Percentiles rank a stretch among this genome's conserved stretches.
Evolutionary conservation across 192 early-diverging fungal genomes (phyloP).

Genomic region (Backusella liffmaniae): DNA sequence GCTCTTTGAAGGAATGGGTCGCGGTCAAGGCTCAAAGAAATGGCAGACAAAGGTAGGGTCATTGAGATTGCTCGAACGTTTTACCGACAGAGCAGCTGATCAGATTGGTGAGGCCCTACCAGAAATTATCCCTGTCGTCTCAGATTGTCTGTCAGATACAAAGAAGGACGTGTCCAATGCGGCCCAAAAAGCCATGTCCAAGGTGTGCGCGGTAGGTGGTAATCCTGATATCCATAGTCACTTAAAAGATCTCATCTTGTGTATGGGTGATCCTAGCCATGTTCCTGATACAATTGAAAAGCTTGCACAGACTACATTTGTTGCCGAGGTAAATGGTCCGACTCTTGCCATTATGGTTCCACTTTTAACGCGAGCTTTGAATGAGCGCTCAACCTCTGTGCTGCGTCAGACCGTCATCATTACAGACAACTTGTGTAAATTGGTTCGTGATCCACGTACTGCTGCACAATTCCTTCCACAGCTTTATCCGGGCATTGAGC

Average conservation of each 20-base stretch:
- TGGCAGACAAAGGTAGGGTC: slow-evolving; percentile 71
- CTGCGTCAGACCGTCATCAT: slow-evolving; percentile 75
- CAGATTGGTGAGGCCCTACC: slow-evolving; percentile 50
- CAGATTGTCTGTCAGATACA: slow-evolving; percentile 71
- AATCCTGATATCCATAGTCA: slow-evolving; percentile 75
- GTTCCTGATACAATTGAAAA: slow-evolving; percentile 72
- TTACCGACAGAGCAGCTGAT: slow-evolving; percentile 43
- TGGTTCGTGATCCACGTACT: slow-evolving; percentile 77
- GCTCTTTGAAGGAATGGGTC: slow-evolving; percentile 54
- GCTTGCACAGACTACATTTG: slow-evolving; percentile 67
- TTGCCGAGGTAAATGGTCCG: slow-evolving; percentile 72
- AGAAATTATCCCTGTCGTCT: slow-evolving; percentile 69
- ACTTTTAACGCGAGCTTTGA: slow-evolving; percentile 62
- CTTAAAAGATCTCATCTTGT: slow-evolving; percentile 66
- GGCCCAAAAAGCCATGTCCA: slow-evolving; percentile 63
- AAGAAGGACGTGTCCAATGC: slow-evolving; percentile 62
- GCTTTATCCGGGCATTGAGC: slow-evolving; percentile 73
- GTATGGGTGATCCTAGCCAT: slow-evolving; percentile 75
- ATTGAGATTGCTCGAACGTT: slow-evolving; percentile 40
- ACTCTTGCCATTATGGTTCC: slow-evolving; percentile 80
- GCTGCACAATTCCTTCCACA: slow-evolving; percentile 75
- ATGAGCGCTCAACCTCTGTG: slow-evolving; percentile 63
- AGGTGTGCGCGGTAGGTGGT: slow-evolving; percentile 64
- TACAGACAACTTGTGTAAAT: slow-evolving; percentile 84
- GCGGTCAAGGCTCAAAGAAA: slow-evolving; percentile 61